A percentile compares a stretch with the other conserved stretches of the same genome.
Evolutionary conservation across 352 stramenopile genomes (phyloP).

Genomic region (Phytopythium oedochilum): DNA sequence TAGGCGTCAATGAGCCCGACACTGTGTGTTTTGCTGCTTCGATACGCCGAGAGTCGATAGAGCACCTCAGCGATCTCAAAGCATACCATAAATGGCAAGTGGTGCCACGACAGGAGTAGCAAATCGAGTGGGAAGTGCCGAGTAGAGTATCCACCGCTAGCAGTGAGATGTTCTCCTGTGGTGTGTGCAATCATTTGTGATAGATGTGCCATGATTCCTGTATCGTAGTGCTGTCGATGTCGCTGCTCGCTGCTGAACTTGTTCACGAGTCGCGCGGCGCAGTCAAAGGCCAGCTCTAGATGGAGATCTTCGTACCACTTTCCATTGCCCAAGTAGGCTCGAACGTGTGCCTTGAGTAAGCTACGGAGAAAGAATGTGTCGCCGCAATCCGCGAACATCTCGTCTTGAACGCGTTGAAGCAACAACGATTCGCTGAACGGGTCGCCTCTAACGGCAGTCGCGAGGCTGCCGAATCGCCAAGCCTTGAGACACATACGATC

Average conservation of each 20-base stretch:
- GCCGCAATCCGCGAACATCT: conserved; percentile 29
- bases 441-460: conserved; percentile 23
- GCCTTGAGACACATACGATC: conserved; percentile 62
- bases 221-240: neutral
- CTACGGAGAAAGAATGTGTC: conserved; percentile 56
- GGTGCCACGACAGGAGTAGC: conserved; percentile 48
- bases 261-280: conserved; percentile 26
- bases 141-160: too few relatives aligned
- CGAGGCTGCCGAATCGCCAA: conserved; percentile 45
- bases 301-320: conserved; percentile 30
- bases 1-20: conserved; percentile 37
- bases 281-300: conserved; percentile 22
- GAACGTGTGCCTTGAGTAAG: conserved; percentile 43
- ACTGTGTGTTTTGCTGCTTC: conserved; percentile 5
- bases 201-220: neutral
- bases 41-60: conserved; percentile 24
- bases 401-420: conserved; percentile 44
- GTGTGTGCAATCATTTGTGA: neutral
- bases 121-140: conserved; percentile 9
- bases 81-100: conserved; percentile 51
- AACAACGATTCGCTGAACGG: conserved; percentile 51
- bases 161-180: neutral
- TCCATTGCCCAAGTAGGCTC: conserved; percentile 24
- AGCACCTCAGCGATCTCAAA: conserved; percentile 62
- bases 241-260: conserved; percentile 23